Base-by-base conservation (phyloP, 2,329 filamentous ascomycete genomes). In the Xylaria sp. region DNA sequence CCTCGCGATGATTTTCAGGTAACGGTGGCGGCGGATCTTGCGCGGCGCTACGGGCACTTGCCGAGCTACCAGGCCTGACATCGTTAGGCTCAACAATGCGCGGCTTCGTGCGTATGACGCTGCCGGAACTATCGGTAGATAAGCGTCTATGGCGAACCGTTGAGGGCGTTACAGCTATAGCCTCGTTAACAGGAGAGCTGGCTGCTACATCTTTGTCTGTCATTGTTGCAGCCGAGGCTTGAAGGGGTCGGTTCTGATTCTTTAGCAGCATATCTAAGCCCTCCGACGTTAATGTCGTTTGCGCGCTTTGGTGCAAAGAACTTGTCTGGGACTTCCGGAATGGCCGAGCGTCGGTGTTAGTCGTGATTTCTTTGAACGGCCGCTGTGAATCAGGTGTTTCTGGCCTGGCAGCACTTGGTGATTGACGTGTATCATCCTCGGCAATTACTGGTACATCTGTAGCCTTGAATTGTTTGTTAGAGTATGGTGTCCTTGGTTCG, bases 281-380 rank as follows among this genome's bases (percentile, higher is more conserved):
- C 52, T 90, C 86, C 0, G 91, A 86, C n/a, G 92, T 96, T 31
- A 97, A 81, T 40, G 89, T 83, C 23, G 94, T 97, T 78, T 97
- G 94, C 14, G 91, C 90, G 56, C 89, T 86, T 68, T 90, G 89
- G 70, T 96, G 92, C 19, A 82, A 79, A 64, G 83, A 89, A 57
- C 78, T 75, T 42, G 78, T 65, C 21, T 73, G 55, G 21, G 67
- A 70, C 70, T 80, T 83, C 60, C 79, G 80, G 6, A 67, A 51
- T 23, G 77, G 70, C 19, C 78, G 78, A 54, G 76, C 71, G 61
- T 75, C 78, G 2, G 81, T 77, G 71, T 90, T 91, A 57, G 79
- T 79, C n/a, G 88, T 87, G 12, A 90, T 81, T 70, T 89, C 85
- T 73, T 81, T 85, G 70, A 91, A 83, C 0, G 85, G 85, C 15